Conservation (phyloP, 2,329 filamentous ascomycete species). For the Cladosporium sp. region DNA sequence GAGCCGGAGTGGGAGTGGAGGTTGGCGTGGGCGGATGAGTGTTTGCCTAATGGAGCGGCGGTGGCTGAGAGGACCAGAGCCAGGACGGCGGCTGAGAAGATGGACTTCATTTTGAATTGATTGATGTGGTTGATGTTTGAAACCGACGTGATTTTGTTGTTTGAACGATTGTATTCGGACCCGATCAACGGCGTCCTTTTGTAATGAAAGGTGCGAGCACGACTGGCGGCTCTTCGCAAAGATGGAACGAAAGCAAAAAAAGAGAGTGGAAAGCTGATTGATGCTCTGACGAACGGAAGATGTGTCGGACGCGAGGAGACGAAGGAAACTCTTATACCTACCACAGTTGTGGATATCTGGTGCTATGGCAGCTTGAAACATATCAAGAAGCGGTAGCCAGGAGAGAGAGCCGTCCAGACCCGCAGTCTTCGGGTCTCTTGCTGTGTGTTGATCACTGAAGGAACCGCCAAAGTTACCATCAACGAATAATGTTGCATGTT, state of each 20-base stretch:
- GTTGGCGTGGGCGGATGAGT: background rate
- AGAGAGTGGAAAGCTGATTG: background rate
- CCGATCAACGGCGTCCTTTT: constrained; percentile 9
- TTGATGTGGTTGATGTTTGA: background rate
- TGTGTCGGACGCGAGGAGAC: background rate
- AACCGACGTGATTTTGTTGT: background rate
- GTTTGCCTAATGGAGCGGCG: constrained; percentile 15
- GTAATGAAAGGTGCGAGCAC: background rate
- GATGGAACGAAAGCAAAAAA: background rate
- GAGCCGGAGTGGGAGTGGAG: background rate
- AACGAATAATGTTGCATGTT: background rate
- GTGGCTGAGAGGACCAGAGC: constrained; percentile 10
- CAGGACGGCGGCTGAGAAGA: constrained; percentile 7
- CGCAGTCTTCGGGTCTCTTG: background rate
- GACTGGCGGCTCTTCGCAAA: background rate
- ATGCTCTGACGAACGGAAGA: background rate
- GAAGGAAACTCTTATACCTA: background rate
- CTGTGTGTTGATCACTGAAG: background rate
- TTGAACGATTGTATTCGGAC: background rate
- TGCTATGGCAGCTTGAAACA: constrained; percentile 4
- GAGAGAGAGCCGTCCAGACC: background rate
- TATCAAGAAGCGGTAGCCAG: background rate
- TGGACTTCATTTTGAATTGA: constrained; percentile 12
- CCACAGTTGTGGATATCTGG: background rate
- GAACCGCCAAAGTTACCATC: background rate